A percentile compares a stretch with the other conserved stretches of the same genome.
These are phyloP conservation scores for Ophiostoma triangulosporum DNA, from an alignment of 2,329 filamentous ascomycete genomes.

Conservation along the genomic window DNA sequence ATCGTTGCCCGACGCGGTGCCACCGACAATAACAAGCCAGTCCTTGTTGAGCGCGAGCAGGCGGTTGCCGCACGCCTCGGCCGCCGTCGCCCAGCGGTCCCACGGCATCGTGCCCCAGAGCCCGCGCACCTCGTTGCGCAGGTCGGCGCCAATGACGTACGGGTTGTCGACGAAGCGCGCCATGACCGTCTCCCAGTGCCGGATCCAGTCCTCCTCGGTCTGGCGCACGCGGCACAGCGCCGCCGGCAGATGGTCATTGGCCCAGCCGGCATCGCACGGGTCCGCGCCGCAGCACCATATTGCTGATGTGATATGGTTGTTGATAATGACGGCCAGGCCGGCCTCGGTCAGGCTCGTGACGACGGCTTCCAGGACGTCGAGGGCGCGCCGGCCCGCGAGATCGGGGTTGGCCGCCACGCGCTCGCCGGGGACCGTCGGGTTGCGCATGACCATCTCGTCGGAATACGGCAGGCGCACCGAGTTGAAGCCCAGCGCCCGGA, in stretches of 20 bases:
- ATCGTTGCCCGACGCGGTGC: slow-evolving; percentile 54
- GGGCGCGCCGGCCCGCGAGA: slow-evolving; percentile 38
- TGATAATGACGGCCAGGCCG: slow-evolving; percentile 51
- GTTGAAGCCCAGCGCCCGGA: slow-evolving; percentile 53
- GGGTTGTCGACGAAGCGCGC: slow-evolving; percentile 41
- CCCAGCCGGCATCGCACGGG: slow-evolving; percentile 54
- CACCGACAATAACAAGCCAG: slow-evolving; percentile 57
- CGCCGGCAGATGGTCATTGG: slow-evolving; percentile 45
- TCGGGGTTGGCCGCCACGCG: slow-evolving; percentile 47
- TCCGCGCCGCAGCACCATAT: slow-evolving; percentile 57
- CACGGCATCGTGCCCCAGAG: slow-evolving; percentile 58
- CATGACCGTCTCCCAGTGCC: slow-evolving; percentile 55
- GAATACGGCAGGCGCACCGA: slow-evolving; percentile 56
- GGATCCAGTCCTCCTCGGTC: slow-evolving; percentile 52
- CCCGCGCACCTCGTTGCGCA: slow-evolving; percentile 56
- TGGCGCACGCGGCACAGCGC: slow-evolving; percentile 46
- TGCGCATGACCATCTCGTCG: slow-evolving; percentile 51
- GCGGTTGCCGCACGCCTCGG: slow-evolving; percentile 48
- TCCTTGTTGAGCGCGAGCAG: slow-evolving; percentile 44
- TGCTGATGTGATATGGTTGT: slow-evolving; percentile 57
- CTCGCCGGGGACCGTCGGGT: slow-evolving; percentile 38
- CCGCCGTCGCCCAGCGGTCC: slow-evolving; percentile 48
- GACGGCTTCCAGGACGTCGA: slow-evolving; percentile 49
- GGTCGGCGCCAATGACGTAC: slow-evolving; percentile 50
- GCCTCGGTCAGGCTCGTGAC: slow-evolving; percentile 45